These are phyloP conservation scores for Fraxinus nigra DNA, from an alignment of 305 asterid species.

Conservation along the genomic window DNA sequence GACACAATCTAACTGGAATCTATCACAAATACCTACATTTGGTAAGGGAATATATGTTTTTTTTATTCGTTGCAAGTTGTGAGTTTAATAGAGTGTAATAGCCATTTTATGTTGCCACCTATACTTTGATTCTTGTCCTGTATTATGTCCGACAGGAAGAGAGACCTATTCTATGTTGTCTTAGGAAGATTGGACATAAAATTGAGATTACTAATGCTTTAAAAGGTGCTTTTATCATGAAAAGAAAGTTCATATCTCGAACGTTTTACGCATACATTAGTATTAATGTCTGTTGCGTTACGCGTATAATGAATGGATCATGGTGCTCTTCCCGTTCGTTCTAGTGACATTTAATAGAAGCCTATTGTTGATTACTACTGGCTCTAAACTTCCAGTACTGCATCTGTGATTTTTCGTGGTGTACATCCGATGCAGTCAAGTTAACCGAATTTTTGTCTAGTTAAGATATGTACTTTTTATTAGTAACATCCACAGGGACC, in stretches of 20 bases:
- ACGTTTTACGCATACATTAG: background rate
- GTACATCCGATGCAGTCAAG: background rate
- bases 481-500: background rate
- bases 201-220: background rate
- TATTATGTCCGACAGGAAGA: background rate
- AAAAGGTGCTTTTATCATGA: background rate
- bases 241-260: background rate
- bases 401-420: background rate
- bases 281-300: background rate
- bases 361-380: background rate
- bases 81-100: background rate
- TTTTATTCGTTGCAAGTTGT: background rate
- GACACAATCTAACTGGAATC: constrained; percentile 46
- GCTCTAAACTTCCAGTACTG: background rate
- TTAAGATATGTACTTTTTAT: background rate
- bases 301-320: background rate
- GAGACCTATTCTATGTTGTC: background rate
- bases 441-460: background rate
- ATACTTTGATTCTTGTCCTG: background rate
- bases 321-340: background rate
- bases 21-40: constrained; percentile 63
- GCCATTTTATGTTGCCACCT: background rate
- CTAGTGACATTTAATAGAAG: background rate
- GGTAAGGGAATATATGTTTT: constrained; percentile 38
- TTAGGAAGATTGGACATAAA: background rate